Conservation (phyloP, 768 basidiomycete genomes). For the Pleurotus djamor region DNA sequence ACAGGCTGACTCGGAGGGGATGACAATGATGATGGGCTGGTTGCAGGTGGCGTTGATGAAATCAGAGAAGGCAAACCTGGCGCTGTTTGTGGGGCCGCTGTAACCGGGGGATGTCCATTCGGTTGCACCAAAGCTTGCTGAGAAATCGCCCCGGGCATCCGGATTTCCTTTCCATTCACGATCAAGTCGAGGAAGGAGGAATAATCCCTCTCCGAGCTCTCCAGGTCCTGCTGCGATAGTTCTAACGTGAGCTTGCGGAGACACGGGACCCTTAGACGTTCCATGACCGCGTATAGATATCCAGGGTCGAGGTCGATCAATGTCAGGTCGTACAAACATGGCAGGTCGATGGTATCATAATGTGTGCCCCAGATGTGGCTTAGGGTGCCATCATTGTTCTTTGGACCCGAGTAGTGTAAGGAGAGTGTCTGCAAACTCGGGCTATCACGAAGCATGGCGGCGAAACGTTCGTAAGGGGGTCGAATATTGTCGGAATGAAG, state of each 20-base stretch:
- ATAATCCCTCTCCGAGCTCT: conserved; percentile 55
- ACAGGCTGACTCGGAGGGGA: neutral
- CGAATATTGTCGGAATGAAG: conserved; percentile 60
- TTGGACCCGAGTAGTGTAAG: conserved; percentile 61
- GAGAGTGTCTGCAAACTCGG: conserved; percentile 44
- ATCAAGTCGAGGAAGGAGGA: conserved; percentile 41
- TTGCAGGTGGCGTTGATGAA: conserved; percentile 6
- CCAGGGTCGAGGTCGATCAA: conserved; percentile 57
- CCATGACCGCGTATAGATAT: conserved; percentile 45
- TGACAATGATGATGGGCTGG: neutral
- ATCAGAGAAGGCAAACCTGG: neutral
- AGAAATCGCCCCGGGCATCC: conserved; percentile 5
- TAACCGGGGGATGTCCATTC: neutral
- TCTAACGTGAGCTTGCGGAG: conserved; percentile 44
- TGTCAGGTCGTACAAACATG: conserved; percentile 40
- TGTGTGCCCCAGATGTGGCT: conserved; percentile 30
- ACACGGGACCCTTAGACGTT: conserved; percentile 42
- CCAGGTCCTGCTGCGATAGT: conserved; percentile 51
- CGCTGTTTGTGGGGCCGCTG: neutral
- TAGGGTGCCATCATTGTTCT: conserved; percentile 27
- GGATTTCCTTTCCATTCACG: conserved; percentile 14
- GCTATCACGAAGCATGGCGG: conserved; percentile 47
- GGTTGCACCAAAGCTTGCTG: neutral
- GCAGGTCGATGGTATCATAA: conserved; percentile 30
- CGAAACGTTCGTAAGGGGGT: conserved; percentile 53